phyloP scores from a whole-genome alignment of 2,329 filamentous ascomycete species.

The Pseudogymnoascus sp. region DNA sequence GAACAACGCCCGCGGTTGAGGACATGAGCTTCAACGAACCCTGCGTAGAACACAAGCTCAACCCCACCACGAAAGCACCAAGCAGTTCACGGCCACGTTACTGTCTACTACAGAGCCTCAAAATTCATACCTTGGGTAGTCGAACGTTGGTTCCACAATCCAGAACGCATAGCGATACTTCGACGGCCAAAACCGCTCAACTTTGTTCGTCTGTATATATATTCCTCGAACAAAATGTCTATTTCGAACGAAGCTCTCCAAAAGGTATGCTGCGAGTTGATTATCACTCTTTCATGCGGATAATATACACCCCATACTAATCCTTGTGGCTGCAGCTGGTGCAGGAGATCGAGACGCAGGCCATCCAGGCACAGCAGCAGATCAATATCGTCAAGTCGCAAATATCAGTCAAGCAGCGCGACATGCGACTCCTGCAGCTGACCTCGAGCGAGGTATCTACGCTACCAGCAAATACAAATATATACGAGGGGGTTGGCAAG shows the following conservation, averaged over 20 bases:
- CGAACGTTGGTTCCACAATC: neutral
- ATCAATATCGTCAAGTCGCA: constrained; percentile 79
- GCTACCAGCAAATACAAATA: constrained; percentile 64
- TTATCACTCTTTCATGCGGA: constrained; percentile 7
- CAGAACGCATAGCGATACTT: neutral
- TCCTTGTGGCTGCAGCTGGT: constrained; percentile 53
- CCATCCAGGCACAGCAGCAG: constrained; percentile 81
- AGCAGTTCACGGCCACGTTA: neutral
- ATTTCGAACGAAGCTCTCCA: constrained; percentile 90
- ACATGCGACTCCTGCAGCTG: constrained; percentile 79
- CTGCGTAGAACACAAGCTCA: neutral
- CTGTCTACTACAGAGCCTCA: neutral
- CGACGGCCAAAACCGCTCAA: neutral
- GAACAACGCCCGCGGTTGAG: neutral
- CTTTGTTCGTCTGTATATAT: neutral
- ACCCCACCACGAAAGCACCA: neutral
- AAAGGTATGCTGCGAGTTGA: constrained; percentile 51
- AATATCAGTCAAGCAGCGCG: constrained; percentile 75
- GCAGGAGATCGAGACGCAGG: constrained; percentile 89
- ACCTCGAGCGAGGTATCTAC: constrained; percentile 76
- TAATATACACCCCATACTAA: constrained; percentile 11
- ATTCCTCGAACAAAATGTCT: constrained; percentile 51
- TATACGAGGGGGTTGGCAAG: constrained; percentile 95
- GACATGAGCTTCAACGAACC: constrained; percentile 3
- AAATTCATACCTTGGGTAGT: neutral